These are phyloP conservation scores for Pseudogymnoascus sp. DNA, from an alignment of 2,329 filamentous ascomycete genomes.

Conservation along the genomic window DNA sequence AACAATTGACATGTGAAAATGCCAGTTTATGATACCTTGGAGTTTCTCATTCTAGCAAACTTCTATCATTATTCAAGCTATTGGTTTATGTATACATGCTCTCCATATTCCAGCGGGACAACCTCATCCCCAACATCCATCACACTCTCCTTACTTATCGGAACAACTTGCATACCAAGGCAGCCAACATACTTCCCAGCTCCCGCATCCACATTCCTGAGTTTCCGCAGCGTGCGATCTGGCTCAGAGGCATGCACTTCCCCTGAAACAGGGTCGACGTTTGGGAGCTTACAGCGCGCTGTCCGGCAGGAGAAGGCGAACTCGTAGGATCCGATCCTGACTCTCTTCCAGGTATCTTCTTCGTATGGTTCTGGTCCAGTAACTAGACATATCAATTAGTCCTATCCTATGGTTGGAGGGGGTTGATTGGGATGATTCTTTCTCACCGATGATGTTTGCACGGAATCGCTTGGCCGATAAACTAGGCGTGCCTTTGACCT, in stretches of 20 bases:
- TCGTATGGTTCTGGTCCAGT: slow-evolving; percentile 57
- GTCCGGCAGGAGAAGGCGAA: slow-evolving; percentile 59
- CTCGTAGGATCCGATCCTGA: slow-evolving; percentile 45
- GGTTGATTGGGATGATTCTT: slow-evolving; percentile 7
- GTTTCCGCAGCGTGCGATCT: slow-evolving; percentile 49
- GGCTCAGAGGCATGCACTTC: slow-evolving; percentile 41
- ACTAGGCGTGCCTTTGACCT: slow-evolving; percentile 39
- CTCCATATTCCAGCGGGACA: slow-evolving; percentile 36
- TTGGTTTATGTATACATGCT: slow-evolving; percentile 21
- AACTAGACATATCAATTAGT: slow-evolving; percentile 34
- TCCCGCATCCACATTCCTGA: slow-evolving; percentile 54
- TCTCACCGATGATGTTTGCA: slow-evolving; percentile 61
- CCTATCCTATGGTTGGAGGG: not conserved
- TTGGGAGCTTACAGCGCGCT: slow-evolving; percentile 63
- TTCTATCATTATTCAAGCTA: not conserved
- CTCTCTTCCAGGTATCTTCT: slow-evolving; percentile 62
- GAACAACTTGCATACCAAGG: slow-evolving; percentile 60
- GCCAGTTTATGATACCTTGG: not conserved
- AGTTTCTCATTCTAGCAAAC: not conserved
- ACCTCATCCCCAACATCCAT: slow-evolving; percentile 52
- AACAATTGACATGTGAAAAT: not conserved
- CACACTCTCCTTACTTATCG: slow-evolving; percentile 39
- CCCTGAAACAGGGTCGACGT: slow-evolving; percentile 50
- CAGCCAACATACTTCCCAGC: slow-evolving; percentile 47
- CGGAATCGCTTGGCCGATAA: slow-evolving; percentile 60